Percentiles rank a stretch among this genome's conserved stretches.
Evolutionary conservation across 345 rosid species (phyloP).

Genomic region (Kernera saxatilis): DNA sequence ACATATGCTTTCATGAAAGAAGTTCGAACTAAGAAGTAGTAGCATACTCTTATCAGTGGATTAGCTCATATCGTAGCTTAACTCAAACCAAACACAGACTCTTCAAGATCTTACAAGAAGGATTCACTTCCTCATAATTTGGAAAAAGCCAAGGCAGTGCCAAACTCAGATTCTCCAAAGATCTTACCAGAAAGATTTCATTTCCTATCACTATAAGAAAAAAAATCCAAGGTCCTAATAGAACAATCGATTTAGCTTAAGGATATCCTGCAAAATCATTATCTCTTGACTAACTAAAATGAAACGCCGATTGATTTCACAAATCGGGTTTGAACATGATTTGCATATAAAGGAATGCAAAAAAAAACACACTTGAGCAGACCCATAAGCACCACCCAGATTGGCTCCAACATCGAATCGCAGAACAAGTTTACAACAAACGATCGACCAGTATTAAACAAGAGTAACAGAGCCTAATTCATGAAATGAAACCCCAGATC

Average conservation of each 20-base stretch:
- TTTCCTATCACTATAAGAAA: not conserved
- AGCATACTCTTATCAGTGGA: not conserved
- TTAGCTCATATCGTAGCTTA: not conserved
- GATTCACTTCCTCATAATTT: not conserved
- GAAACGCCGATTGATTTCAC: not conserved
- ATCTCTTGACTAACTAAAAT: not conserved
- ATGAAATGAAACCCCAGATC: not conserved
- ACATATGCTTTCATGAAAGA: not conserved
- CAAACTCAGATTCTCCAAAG: not conserved
- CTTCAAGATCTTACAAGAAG: not conserved
- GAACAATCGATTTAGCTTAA: not conserved
- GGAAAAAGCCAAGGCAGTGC: not conserved
- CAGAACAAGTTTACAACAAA: not conserved
- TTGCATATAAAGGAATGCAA: not conserved
- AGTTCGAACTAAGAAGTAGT: not conserved
- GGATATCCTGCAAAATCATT: not conserved
- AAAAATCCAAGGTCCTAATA: not conserved
- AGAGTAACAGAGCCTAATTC: not conserved
- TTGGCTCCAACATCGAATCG: not conserved
- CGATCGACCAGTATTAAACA: not conserved
- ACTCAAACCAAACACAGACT: not conserved
- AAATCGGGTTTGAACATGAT: not conserved
- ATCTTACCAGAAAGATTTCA: not conserved
- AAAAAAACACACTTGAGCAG: not conserved
- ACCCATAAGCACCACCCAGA: not conserved